Base-by-base conservation (phyloP, 768 basidiomycete genomes). In the Coprinellus micaceus region DNA sequence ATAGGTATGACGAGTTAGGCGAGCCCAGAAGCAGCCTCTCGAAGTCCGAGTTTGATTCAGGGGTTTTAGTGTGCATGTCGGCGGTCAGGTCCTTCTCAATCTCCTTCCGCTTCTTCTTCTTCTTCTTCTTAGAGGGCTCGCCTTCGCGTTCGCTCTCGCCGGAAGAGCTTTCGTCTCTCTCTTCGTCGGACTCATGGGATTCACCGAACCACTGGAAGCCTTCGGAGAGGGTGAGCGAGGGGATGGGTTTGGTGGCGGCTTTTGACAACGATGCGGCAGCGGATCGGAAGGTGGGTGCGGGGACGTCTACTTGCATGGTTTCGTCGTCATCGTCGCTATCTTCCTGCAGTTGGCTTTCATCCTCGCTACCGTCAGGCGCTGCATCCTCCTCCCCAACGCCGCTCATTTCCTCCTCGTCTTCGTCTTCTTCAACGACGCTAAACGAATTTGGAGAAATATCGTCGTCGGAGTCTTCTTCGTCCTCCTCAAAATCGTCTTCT, bases 1-100 rank as follows among this genome's bases (percentile, higher is more conserved):
- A 99, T 30, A 98, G 80, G 72, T 89, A 97, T 0, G 97, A 98
- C 6, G 95, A 98, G 67, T 97, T 94, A 1, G 97, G 96, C 0
- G 96, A 94, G 26, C 92, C 91, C 37, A 98, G 79, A 45, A 99
- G 81, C 33, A 91, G 74, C 12, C 97, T 84, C 70, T 99, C 97
- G 63, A 98, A 99, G 69, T 99, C 96, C 29, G 89, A 83, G 58
- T 88, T 91, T 1, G 97, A 97, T 67, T 93, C 91, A 1, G 97
- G 97, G 21, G 77, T 77, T 63, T 85, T 88, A 37, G 80, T 84
- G 55, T 94, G 91, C 78, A 98, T 86, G 58, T 96, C 89, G 24
- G 86, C 89, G 0, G 97, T 98, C 28, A 86, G 73, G 67, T 93
- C 92, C 56, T 83, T 77, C 64, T 94, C 86, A 54, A 88, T 85